Conservation (phyloP, 306 rosid species). For the Cucumis cinereus region DNA sequence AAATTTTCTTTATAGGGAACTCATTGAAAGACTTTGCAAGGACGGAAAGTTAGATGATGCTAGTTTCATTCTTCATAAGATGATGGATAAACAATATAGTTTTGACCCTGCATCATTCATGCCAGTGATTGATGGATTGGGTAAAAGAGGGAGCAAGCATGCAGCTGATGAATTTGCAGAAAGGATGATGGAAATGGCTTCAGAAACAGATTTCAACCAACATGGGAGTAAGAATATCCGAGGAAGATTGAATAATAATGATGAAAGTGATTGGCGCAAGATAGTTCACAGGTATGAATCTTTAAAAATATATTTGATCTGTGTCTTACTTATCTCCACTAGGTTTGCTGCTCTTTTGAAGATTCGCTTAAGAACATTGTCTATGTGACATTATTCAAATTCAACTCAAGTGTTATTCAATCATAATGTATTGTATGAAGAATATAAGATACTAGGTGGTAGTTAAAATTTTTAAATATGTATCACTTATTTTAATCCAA, state of each 20-base stretch:
- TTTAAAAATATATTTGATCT: not conserved
- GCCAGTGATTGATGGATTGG: conserved; percentile 71
- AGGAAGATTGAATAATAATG: conserved; percentile 23
- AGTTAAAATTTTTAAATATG: not conserved
- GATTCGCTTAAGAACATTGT: conserved; percentile 1
- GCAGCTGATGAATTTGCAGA: conserved; percentile 67
- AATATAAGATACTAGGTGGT: not conserved
- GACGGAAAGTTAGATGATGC: conserved; percentile 72
- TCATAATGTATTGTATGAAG: not conserved
- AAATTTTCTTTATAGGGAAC: conserved; percentile 56
- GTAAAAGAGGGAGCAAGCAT: conserved; percentile 56
- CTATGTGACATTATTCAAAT: not conserved
- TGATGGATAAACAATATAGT: conserved; percentile 48
- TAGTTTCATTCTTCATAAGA: conserved; percentile 33
- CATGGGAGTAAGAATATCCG: conserved; percentile 14
- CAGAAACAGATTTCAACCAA: conserved; percentile 32
- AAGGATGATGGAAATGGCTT: conserved; percentile 66
- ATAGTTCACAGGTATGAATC: conserved; percentile 61
- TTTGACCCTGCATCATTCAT: conserved; percentile 70
- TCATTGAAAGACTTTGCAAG: conserved; percentile 57
- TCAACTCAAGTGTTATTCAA: not conserved
- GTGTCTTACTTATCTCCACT: conserved; percentile 5
- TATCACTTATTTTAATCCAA: not conserved
- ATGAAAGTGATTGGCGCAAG: conserved; percentile 54
- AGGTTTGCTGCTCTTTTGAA: conserved; percentile 2